Evolutionary conservation across 345 rosid species (phyloP).

Genomic region (Eucalyptus paniculata): DNA sequence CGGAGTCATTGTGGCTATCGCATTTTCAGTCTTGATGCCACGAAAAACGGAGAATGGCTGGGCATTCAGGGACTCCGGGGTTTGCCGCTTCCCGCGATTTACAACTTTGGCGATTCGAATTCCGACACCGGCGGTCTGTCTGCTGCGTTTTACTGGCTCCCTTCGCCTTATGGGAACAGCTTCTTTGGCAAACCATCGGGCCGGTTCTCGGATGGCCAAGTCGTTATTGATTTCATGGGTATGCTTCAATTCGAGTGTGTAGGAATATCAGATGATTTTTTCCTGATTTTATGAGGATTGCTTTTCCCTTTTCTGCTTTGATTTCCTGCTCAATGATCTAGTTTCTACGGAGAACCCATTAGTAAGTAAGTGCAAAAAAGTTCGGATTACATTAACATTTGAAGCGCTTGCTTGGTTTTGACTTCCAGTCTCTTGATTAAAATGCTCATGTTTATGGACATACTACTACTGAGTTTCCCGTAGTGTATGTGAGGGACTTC

Average conservation of each 20-base stretch:
- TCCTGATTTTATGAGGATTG: not conserved
- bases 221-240: slow-evolving; percentile 7
- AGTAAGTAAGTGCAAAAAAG: not conserved
- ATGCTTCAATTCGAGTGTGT: not conserved
- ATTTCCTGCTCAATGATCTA: not conserved
- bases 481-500: not conserved
- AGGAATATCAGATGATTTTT: not conserved
- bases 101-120: slow-evolving; percentile 10
- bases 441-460: not conserved
- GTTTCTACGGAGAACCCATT: not conserved
- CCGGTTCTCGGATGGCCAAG: slow-evolving; percentile 1
- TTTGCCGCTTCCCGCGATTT: slow-evolving; percentile 1
- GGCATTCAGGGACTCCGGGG: not conserved
- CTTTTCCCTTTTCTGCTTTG: not conserved
- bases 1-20: not conserved
- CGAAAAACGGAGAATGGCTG: not conserved
- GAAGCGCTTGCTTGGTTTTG: not conserved
- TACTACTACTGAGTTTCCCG: not conserved
- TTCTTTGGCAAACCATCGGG: not conserved
- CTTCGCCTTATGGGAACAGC: not conserved
- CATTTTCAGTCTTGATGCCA: not conserved
- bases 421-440: not conserved
- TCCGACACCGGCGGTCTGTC: slow-evolving; percentile 5
- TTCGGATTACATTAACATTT: not conserved
- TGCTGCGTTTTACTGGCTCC: not conserved